Conservation (phyloP, 495 filamentous ascomycete species). For the Penicillium tannophilum region DNA sequence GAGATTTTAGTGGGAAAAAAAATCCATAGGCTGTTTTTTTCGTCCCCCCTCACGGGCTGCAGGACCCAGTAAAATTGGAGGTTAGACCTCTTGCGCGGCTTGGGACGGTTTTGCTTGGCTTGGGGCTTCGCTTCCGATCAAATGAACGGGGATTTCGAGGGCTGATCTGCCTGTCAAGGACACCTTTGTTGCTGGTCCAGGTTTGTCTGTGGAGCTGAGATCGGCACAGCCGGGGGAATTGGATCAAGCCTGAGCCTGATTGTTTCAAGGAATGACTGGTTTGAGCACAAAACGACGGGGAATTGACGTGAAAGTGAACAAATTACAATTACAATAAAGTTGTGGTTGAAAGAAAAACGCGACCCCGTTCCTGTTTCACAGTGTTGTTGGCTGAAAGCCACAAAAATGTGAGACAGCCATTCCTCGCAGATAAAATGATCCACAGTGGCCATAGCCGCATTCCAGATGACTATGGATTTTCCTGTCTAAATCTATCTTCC, state of each 20-base stretch:
- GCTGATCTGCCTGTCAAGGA: not conserved
- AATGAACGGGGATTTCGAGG: not conserved
- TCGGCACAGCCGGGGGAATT: not conserved
- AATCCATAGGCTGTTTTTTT: slow-evolving; percentile 9
- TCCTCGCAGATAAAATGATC: slow-evolving; percentile 4
- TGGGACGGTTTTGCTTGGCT: slow-evolving; percentile 4
- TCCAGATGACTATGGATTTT: slow-evolving; percentile 1
- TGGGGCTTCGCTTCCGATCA: not conserved
- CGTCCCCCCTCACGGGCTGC: slow-evolving; percentile 13
- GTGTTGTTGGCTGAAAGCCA: slow-evolving; percentile 19
- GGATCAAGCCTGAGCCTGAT: not conserved
- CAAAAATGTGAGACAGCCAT: slow-evolving; percentile 35
- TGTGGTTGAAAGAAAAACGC: slow-evolving; percentile 3
- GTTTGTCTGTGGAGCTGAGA: not conserved
- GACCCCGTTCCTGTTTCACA: slow-evolving; percentile 8
- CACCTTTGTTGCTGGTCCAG: not conserved
- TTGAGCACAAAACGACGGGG: not conserved
- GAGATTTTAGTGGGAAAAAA: slow-evolving; percentile 9
- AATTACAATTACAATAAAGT: slow-evolving; percentile 7
- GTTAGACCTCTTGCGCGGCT: not conserved
- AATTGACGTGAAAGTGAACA: slow-evolving; percentile 2
- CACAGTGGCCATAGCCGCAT: slow-evolving; percentile 12
- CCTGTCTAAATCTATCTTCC: no score
- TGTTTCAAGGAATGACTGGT: not conserved
- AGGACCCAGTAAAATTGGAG: not conserved